Evolutionary conservation across 2,329 filamentous ascomycete species (phyloP), one percentile per base, ranked within the genome.

Genomic region (Tolypocladium nubicola): DNA sequence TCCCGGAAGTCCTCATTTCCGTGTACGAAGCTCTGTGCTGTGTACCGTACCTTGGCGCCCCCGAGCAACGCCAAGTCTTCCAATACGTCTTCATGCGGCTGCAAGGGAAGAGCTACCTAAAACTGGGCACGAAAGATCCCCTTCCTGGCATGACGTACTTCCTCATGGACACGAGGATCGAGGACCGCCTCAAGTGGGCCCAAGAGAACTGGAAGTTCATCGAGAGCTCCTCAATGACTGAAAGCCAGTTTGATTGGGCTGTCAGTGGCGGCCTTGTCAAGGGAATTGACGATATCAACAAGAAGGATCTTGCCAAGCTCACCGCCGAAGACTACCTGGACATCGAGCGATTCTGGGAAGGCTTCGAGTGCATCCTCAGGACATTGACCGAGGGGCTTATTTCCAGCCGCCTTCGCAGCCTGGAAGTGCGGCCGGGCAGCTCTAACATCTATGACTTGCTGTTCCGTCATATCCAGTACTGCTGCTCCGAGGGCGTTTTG

Each of bases 1-100:
- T 81, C 35, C 74, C 80, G 1, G 75, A 82, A 35, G 84, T 89
- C 8, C 81, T 95, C 54, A 82, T 94, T 58, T 87, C 90, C 13
- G 82, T 97, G 37, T 96, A 95, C 65, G 93, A 97, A 70, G 87
- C 88, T 0, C 75, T 97, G 55, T 96, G 91, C 69, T 96, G 88
- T 70, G 84, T 91, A 62, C 80, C 87, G 1, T 90, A 95, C 67
- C 77, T 97, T 60, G 79, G 73, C 50, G 63, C 76, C n/a, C 75
- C 79, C 1, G 76, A 78, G 4, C 77, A 78, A 61, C 75, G 79
- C 3, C 64, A 68, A 0, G 68, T 85, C 62, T 96, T 97, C 68
- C 88, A 96, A 68, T 84, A 81, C 63, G 90, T 95, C 13, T 97
- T 97, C 69, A 79, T 83, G 63, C 80, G 90, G 26, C 84, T 95